Evolutionary conservation across 306 rosid genomes (phyloP), one percentile per base, ranked within the genome.

Genomic region (Alnus glutinosa): DNA sequence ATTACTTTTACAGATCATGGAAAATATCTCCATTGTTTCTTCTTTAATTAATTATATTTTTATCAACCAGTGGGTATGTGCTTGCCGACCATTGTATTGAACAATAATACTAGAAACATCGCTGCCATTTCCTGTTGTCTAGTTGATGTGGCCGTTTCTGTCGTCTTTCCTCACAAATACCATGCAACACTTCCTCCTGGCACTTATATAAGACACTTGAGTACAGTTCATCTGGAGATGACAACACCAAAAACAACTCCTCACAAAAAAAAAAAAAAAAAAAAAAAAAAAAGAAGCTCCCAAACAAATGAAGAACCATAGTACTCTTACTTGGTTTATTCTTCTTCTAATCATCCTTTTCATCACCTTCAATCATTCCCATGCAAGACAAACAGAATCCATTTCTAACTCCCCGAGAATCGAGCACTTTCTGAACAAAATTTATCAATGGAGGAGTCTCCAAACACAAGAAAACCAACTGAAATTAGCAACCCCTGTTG

Each of bases 301-400:
- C 32, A 42, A 30, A 34, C 39, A 62, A 73, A 87, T 79, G 97
- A 87, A 55, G 54, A 77, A 58, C 76, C 78, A 3, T 9, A 83
- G 19, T 42, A 5, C 46, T 52, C 13, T 74, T 5, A 52, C 76
- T 76, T 71, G 78, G 81, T 66, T 81, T 19, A 11, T 84, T 61
- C 82, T 92, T 69, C 69, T 76, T 50, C 72, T 82, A 28, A 48
- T 81, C 70, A 48, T 81, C 70, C 44, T 83, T 72, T 70, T 88
- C 87, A 57, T 62, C 51, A 42, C 74, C 46, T 55, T 80, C 83
- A 51, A 50, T 70, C 82, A 72, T 69, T 85, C 96, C 55, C 78
- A 84, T 64, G 97, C 96, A 81, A 84, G 82, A 55, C 88, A 84
- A 85, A 30, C 78, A 72, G 77, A 81, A 30, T 86, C 86, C 81